Conservation (phyloP, 176 grass and related monocot species). For the Avena atlantica region DNA sequence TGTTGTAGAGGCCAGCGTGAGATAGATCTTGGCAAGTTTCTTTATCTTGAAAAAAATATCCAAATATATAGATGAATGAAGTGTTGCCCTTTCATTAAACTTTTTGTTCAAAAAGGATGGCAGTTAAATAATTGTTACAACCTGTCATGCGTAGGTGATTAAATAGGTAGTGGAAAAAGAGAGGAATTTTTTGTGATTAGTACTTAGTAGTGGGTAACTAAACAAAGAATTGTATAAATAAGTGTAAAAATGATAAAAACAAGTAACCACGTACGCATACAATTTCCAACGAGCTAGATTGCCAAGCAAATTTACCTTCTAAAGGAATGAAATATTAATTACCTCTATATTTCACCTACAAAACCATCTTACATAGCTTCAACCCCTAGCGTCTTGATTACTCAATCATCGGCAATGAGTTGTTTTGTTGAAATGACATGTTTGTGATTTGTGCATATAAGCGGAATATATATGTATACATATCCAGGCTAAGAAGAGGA, state of each 20-base stretch:
- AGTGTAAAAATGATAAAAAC: not conserved
- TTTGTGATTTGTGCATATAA: not conserved
- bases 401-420: not conserved
- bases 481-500: conserved; percentile 89
- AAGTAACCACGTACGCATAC: not conserved
- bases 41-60: not conserved
- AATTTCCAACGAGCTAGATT: not conserved
- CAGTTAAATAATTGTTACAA: not conserved
- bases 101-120: not conserved
- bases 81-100: not conserved
- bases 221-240: not conserved
- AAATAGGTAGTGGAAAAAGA: not conserved
- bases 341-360: not conserved
- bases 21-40: not conserved
- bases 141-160: not conserved
- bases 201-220: not conserved
- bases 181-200: not conserved
- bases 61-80: not conserved
- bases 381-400: not conserved
- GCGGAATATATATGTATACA: not conserved
- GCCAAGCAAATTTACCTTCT: not conserved
- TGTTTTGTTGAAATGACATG: not conserved
- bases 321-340: not conserved
- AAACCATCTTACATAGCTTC: not conserved
- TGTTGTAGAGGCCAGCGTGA: not conserved